A percentile compares a stretch with the other conserved stretches of the same genome.
Evolutionary conservation across 306 rosid species (phyloP).

Genomic region (Ziziphus jujuba): DNA sequence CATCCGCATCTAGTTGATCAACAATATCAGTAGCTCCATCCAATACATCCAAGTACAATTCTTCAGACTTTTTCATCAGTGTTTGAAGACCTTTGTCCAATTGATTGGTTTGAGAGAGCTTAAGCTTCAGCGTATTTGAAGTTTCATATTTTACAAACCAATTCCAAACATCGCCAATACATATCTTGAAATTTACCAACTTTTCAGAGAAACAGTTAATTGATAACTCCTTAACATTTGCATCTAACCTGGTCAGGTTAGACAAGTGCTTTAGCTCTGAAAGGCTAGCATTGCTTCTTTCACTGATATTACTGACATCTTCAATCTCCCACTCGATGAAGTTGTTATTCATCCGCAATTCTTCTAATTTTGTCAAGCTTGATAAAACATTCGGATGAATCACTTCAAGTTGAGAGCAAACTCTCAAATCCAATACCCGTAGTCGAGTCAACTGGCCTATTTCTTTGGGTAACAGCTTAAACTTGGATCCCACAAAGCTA

Average conservation of each 20-base stretch:
- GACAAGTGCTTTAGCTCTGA: slow-evolving; percentile 33
- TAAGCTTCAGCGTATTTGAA: too few species aligned
- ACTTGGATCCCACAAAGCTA: background rate
- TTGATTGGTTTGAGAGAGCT: too few species aligned
- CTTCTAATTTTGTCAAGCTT: slow-evolving; percentile 34
- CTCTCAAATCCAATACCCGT: slow-evolving; percentile 7
- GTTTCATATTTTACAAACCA: slow-evolving; percentile 27
- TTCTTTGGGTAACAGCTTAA: background rate
- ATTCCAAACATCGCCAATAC: slow-evolving; percentile 30
- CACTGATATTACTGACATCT: background rate
- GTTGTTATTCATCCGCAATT: slow-evolving; percentile 43
- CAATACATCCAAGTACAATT: slow-evolving; percentile 40
- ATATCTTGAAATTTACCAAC: slow-evolving; percentile 33
- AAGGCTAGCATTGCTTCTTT: slow-evolving; percentile 17
- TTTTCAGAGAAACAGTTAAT: slow-evolving; percentile 23
- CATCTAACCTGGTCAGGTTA: slow-evolving; percentile 21
- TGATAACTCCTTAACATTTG: slow-evolving; percentile 29
- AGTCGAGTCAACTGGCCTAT: slow-evolving; percentile 7
- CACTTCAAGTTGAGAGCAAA: slow-evolving; percentile 33
- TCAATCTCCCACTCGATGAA: slow-evolving; percentile 23
- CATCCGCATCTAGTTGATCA: slow-evolving; percentile 32
- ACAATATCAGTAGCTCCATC: slow-evolving; percentile 32
- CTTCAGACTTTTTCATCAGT: slow-evolving; percentile 34
- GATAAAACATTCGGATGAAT: slow-evolving; percentile 30
- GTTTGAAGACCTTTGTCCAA: slow-evolving; percentile 23